Evolutionary conservation across 2,329 filamentous ascomycete species (phyloP).

Genomic region (Dryadomyces quercus-mongolicae): DNA sequence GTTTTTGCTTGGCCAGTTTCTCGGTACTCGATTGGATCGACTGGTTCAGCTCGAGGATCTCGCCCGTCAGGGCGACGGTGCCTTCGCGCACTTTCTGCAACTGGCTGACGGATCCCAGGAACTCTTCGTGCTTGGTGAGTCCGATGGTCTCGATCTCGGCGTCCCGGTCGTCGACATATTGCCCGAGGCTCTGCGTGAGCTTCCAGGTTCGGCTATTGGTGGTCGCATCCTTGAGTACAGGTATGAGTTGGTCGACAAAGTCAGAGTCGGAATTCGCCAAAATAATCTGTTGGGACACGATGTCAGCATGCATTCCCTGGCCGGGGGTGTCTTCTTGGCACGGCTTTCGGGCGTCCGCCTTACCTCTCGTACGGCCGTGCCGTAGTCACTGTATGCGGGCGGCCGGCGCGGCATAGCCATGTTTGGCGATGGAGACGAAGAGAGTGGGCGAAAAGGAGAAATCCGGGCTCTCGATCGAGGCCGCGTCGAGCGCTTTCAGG

Average conservation of each 20-base stretch:
- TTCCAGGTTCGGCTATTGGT: constrained; percentile 59
- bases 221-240: constrained; percentile 82
- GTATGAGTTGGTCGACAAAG: constrained; percentile 91
- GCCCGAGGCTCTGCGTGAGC: constrained; percentile 65
- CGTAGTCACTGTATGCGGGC: constrained; percentile 1
- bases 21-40: constrained; percentile 93
- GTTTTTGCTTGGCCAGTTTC: constrained; percentile 88
- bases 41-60: constrained; percentile 86
- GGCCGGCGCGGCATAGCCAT: background rate
- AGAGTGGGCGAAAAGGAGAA: background rate
- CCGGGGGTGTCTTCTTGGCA: background rate
- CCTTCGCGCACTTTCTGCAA: constrained; percentile 86
- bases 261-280: constrained; percentile 84
- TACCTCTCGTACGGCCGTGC: constrained; percentile 3
- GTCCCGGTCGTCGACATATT: constrained; percentile 79
- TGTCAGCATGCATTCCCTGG: background rate
- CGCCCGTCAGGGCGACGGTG: constrained; percentile 74
- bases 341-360: background rate
- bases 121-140: constrained; percentile 92
- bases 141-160: constrained; percentile 88
- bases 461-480: background rate
- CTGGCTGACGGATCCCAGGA: constrained; percentile 85
- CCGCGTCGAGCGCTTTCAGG: background rate
- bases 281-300: constrained; percentile 60
- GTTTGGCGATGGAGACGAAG: background rate